phyloP scores from a whole-genome alignment of 2,329 filamentous ascomycete species.

The Xylaria sp. region DNA sequence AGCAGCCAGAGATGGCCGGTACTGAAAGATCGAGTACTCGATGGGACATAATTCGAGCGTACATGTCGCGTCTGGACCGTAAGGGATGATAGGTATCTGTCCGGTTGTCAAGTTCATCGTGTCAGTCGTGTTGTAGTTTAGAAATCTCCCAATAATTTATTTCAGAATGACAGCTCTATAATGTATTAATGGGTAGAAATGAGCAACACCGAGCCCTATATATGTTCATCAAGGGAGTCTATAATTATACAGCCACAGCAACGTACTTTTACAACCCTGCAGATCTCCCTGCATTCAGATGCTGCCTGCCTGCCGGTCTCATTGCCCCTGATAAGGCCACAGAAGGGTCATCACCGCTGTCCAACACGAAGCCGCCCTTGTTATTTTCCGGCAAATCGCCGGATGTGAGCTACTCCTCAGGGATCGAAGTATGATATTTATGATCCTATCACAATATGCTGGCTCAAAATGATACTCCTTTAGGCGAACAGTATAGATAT shows the following conservation, averaged over 20 bases:
- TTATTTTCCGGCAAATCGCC: neutral
- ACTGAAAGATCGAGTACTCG: constrained; percentile 58
- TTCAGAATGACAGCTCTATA: neutral
- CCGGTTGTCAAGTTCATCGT: constrained; percentile 9
- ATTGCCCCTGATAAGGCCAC: neutral
- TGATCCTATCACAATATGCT: neutral
- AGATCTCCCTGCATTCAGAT: neutral
- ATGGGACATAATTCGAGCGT: constrained; percentile 60
- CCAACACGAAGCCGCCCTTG: neutral
- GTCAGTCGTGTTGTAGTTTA: neutral
- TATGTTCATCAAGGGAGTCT: neutral
- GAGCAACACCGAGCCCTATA: neutral
- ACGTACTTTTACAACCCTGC: neutral
- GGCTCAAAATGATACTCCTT: neutral
- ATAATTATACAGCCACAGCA: neutral
- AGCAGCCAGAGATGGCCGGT: constrained; percentile 57
- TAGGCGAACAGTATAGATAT: neutral
- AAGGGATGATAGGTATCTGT: constrained; percentile 41
- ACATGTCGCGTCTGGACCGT: constrained; percentile 61
- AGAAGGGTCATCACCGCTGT: neutral
- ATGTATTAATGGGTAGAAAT: neutral
- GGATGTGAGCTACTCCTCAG: neutral
- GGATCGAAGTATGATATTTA: neutral
- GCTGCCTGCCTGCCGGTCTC: neutral
- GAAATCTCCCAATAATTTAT: neutral